Evolutionary conservation across 1,284 basidiomycete species (phyloP).

Genomic region (Mycena sp.): DNA sequence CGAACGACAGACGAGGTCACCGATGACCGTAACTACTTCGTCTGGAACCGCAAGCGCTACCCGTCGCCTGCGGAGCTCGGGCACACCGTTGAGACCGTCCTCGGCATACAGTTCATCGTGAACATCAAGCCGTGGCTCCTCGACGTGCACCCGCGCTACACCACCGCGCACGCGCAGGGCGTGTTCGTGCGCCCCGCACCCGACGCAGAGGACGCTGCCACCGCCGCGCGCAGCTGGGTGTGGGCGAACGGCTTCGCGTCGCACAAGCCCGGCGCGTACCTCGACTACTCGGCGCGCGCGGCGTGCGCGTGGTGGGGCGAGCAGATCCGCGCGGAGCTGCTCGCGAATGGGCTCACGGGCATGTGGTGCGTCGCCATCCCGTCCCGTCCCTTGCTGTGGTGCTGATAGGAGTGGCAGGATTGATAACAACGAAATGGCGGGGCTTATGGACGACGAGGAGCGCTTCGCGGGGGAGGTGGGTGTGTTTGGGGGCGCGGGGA

Average conservation of each 20-base stretch:
- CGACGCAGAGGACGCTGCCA: constrained; percentile 10
- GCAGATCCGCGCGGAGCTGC: constrained; percentile 21
- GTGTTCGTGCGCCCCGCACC: constrained; percentile 27
- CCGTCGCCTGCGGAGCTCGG: constrained; percentile 27
- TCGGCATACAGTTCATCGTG: constrained; percentile 29
- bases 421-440: constrained; percentile 29
- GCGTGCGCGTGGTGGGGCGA: constrained; percentile 24
- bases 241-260: constrained; percentile 27
- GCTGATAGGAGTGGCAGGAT: constrained; percentile 10
- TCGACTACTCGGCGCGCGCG: constrained; percentile 26
- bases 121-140: constrained; percentile 33
- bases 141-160: constrained; percentile 21
- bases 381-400: too few relatives aligned
- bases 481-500: constrained; percentile 12
- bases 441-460: constrained; percentile 30
- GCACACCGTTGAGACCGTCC: constrained; percentile 26
- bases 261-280: constrained; percentile 28
- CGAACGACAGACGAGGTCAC: constrained; percentile 19
- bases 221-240: constrained; percentile 23
- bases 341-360: constrained; percentile 27
- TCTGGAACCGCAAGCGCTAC: constrained; percentile 31
- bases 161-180: constrained; percentile 7
- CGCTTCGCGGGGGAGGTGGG: constrained; percentile 26
- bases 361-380: constrained; percentile 10
- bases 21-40: constrained; percentile 30